Percentiles rank a stretch among this genome's conserved stretches.
These are phyloP conservation scores for Amesomyces nigricolor DNA, from an alignment of 2,329 filamentous ascomycete genomes.

Conservation along the genomic window DNA sequence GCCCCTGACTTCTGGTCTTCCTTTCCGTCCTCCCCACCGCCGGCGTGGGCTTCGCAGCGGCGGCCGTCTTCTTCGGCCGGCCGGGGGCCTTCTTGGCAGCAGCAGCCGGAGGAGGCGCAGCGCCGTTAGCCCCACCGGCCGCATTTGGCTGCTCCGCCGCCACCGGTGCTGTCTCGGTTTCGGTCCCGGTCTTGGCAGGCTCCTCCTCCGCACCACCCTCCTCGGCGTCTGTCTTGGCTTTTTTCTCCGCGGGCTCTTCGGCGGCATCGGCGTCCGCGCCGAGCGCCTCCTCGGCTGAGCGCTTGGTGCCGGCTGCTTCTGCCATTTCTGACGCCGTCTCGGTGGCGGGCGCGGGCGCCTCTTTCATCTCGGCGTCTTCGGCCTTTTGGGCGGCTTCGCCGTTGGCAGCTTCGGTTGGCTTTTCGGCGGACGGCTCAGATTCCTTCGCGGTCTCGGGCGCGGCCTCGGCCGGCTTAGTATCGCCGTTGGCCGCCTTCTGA, in stretches of 20 bases:
- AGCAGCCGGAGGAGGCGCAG: not conserved
- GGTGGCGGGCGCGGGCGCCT: not conserved
- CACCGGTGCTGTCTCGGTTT: not conserved
- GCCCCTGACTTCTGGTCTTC: conserved; percentile 28
- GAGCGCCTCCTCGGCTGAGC: conserved; percentile 3
- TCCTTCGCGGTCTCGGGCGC: not conserved
- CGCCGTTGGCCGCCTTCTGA: conserved; percentile 2
- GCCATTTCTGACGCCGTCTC: not conserved
- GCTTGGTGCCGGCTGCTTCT: not conserved
- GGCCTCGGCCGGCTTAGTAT: not conserved
- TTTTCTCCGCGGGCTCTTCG: not conserved
- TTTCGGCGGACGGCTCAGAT: not conserved
- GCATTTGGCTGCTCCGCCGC: not conserved
- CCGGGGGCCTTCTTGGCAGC: conserved; percentile 31
- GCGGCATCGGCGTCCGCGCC: conserved; percentile 6
- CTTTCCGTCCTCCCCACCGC: conserved; percentile 22
- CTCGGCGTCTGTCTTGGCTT: conserved; percentile 1
- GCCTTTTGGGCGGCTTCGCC: conserved; percentile 9
- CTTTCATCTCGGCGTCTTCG: conserved; percentile 12
- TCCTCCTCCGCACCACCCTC: not conserved
- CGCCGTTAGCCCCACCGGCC: not conserved
- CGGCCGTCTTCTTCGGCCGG: conserved; percentile 32
- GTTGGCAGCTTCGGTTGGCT: conserved; percentile 4
- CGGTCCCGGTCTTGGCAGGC: not conserved
- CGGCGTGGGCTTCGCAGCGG: conserved; percentile 4